Evolutionary conservation across 2,329 filamentous ascomycete species (phyloP).

Genomic region (Hymenoscyphus albidus): DNA sequence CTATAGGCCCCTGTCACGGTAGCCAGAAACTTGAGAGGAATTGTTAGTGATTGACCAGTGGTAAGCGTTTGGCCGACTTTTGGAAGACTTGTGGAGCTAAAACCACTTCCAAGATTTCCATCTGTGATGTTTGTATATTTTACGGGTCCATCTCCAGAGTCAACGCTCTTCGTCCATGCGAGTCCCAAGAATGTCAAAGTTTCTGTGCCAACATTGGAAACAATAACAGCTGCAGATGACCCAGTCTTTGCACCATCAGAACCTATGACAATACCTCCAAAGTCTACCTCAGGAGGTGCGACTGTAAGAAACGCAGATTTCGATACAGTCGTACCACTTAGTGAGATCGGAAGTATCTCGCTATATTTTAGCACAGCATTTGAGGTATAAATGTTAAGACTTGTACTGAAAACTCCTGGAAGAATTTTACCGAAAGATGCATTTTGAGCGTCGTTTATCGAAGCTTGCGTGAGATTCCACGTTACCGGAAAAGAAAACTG

Average conservation of each 20-base stretch:
- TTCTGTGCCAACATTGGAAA: conserved; percentile 39
- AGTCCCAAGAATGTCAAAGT: conserved; percentile 37
- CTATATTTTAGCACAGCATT: conserved; percentile 39
- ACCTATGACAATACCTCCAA: conserved; percentile 40
- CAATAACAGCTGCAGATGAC: conserved; percentile 34
- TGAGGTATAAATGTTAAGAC: conserved; percentile 38
- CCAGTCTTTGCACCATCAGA: conserved; percentile 29
- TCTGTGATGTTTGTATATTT: conserved; percentile 35
- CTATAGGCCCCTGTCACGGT: conserved; percentile 35
- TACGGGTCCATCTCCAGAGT: conserved; percentile 11
- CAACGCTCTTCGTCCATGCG: conserved; percentile 34
- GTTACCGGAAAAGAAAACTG: conserved; percentile 41
- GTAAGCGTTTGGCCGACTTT: conserved; percentile 32
- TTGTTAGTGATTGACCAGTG: conserved; percentile 32
- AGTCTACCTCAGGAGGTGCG: conserved; percentile 38
- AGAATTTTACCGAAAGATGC: conserved; percentile 29
- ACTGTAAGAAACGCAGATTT: conserved; percentile 37
- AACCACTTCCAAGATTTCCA: conserved; percentile 34
- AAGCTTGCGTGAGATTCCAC: conserved; percentile 36
- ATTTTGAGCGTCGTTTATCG: conserved; percentile 27
- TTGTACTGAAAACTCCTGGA: conserved; percentile 38
- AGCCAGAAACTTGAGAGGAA: conserved; percentile 37
- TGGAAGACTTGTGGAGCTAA: conserved; percentile 34
- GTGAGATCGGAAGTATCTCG: conserved; percentile 36
- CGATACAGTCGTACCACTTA: conserved; percentile 40